These are phyloP conservation scores for Cochlearia excelsa DNA, from an alignment of 345 rosid species.

Conservation along the genomic window DNA sequence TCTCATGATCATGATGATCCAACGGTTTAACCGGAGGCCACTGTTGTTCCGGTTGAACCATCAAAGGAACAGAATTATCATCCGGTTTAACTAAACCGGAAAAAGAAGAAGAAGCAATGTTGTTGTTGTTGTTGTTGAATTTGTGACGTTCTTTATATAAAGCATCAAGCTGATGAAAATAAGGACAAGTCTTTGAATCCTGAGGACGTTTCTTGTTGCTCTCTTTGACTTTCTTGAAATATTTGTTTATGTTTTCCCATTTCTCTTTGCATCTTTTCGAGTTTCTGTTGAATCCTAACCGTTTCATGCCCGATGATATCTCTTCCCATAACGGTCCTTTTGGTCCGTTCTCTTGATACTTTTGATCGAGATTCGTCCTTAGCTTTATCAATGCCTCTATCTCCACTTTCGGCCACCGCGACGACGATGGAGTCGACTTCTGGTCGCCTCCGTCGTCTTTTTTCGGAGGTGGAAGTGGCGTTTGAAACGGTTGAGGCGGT, in stretches of 20 bases:
- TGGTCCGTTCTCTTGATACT: constrained; percentile 55
- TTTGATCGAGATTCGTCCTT: constrained; percentile 42
- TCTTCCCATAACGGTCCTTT: constrained; percentile 80
- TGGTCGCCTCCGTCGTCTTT: constrained; percentile 39
- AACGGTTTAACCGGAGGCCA: constrained; percentile 48
- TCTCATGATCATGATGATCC: neutral
- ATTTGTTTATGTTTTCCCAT: constrained; percentile 83
- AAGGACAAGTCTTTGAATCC: constrained; percentile 80
- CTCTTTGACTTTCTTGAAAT: constrained; percentile 78
- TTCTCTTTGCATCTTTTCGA: constrained; percentile 79
- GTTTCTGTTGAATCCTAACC: constrained; percentile 62
- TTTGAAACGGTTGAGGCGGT: constrained; percentile 11
- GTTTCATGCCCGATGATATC: constrained; percentile 58
- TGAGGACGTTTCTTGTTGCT: constrained; percentile 69
- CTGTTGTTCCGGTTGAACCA: constrained; percentile 73
- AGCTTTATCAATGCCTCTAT: constrained; percentile 47
- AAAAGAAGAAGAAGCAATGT: constrained; percentile 23
- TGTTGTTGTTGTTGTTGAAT: constrained; percentile 22
- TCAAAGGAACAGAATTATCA: constrained; percentile 49
- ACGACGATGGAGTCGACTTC: constrained; percentile 37
- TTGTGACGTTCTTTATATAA: constrained; percentile 53
- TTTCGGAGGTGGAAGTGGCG: constrained; percentile 7
- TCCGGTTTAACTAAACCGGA: constrained; percentile 42
- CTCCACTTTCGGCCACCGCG: constrained; percentile 56
- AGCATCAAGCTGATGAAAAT: constrained; percentile 69